Evolutionary conservation across 2,329 filamentous ascomycete species (phyloP).

Genomic region (Catunica adiposa): DNA sequence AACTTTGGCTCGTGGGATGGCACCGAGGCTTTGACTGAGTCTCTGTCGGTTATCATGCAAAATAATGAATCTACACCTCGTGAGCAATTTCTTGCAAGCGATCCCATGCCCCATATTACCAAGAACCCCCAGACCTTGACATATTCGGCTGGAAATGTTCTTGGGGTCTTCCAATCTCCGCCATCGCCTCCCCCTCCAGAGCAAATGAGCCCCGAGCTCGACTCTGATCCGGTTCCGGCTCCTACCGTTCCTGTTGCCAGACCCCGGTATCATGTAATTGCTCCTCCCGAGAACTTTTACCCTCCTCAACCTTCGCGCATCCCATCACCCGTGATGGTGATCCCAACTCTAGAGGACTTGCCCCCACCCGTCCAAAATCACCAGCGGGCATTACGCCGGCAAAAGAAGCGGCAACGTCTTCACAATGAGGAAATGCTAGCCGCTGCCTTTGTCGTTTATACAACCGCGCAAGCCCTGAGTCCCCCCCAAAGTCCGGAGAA

Average conservation of each 20-base stretch:
- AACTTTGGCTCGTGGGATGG: neutral
- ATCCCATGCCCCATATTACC: conserved; percentile 7
- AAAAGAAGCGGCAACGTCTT: conserved; percentile 28
- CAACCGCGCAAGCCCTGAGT: conserved; percentile 32
- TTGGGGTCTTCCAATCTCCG: conserved; percentile 9
- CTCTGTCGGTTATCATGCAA: conserved; percentile 16
- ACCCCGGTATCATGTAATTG: conserved; percentile 8
- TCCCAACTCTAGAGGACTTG: conserved; percentile 27
- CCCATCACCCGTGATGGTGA: conserved; percentile 22
- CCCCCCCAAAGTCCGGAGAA: conserved; percentile 20
- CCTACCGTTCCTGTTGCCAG: neutral
- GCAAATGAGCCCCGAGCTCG: neutral
- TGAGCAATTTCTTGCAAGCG: neutral
- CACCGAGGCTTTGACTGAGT: conserved; percentile 15
- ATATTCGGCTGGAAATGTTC: conserved; percentile 1
- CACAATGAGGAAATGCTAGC: conserved; percentile 36
- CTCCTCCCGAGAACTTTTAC: conserved; percentile 4
- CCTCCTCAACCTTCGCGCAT: conserved; percentile 16
- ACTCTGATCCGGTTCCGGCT: neutral
- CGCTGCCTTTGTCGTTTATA: conserved; percentile 37
- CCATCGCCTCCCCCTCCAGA: neutral
- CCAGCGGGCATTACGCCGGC: conserved; percentile 28
- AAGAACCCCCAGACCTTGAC: neutral
- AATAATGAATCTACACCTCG: neutral
- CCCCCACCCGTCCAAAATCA: conserved; percentile 32